phyloP scores from a whole-genome alignment of 768 basidiomycete species.

The Serpula lacrymans region DNA sequence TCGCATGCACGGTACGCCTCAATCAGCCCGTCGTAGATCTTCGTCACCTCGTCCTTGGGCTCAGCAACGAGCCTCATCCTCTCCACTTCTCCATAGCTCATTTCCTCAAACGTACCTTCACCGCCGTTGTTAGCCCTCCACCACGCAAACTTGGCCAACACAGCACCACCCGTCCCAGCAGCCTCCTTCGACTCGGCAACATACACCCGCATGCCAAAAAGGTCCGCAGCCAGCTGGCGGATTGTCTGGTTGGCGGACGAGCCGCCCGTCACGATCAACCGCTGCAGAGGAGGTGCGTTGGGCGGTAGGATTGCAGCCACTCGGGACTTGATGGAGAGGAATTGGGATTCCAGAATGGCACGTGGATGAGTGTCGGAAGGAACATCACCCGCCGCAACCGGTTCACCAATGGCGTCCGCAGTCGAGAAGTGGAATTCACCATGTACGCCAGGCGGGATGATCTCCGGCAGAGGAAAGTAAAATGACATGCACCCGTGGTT shows the following conservation, averaged over 20 bases:
- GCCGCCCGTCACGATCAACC: slow-evolving; percentile 78
- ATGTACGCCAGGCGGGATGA: slow-evolving; percentile 74
- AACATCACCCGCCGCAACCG: slow-evolving; percentile 29
- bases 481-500: slow-evolving; percentile 63
- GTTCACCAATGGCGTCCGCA: slow-evolving; percentile 22
- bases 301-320: slow-evolving; percentile 64
- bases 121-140: slow-evolving; percentile 48
- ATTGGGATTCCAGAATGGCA: slow-evolving; percentile 80
- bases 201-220: slow-evolving; percentile 76
- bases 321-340: slow-evolving; percentile 75
- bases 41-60: slow-evolving; percentile 41
- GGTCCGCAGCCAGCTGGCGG: slow-evolving; percentile 70
- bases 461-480: slow-evolving; percentile 84
- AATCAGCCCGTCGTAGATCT: slow-evolving; percentile 54
- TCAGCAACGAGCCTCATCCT: slow-evolving; percentile 61
- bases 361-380: slow-evolving; percentile 57
- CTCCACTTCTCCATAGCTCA: slow-evolving; percentile 37
- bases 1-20: slow-evolving; percentile 56
- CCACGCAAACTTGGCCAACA: slow-evolving; percentile 70
- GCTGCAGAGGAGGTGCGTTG: slow-evolving; percentile 46
- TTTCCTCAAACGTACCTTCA: slow-evolving; percentile 56
- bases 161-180: slow-evolving; percentile 67
- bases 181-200: slow-evolving; percentile 66
- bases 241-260: slow-evolving; percentile 72
- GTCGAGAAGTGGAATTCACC: slow-evolving; percentile 67